Percentiles rank a stretch among this genome's conserved stretches.
Conservation (phyloP, 2,329 filamentous ascomycete genomes). For the Venturia aucupariae region DNA sequence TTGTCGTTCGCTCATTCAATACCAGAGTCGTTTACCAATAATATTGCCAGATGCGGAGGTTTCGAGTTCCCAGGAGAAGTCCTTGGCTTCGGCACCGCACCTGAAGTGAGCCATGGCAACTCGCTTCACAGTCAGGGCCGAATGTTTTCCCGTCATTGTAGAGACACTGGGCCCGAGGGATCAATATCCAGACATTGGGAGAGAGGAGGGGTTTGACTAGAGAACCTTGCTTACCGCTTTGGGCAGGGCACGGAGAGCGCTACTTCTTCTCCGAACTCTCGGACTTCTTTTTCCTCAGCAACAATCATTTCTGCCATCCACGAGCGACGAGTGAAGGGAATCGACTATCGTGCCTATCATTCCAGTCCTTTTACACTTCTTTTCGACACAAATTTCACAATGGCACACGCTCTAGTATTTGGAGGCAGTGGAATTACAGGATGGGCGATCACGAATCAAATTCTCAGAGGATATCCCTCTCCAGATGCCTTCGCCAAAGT, state of each 20-base stretch:
- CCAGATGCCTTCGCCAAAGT: slow-evolving; percentile 27
- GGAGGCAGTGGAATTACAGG: slow-evolving; percentile 35
- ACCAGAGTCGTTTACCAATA: background rate
- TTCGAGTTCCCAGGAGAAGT: background rate
- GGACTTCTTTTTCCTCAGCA: background rate
- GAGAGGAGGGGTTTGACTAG: background rate
- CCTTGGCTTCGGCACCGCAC: background rate
- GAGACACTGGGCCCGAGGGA: background rate
- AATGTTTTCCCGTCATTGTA: background rate
- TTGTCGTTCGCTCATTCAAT: background rate
- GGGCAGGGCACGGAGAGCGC: background rate
- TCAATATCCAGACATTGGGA: background rate
- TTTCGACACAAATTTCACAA: background rate
- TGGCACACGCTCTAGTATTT: slow-evolving; percentile 31
- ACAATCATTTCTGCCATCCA: background rate
- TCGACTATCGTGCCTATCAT: background rate
- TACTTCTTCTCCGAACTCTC: background rate
- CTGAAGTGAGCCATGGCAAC: background rate
- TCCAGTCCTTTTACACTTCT: background rate
- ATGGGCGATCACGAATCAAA: slow-evolving; percentile 35
- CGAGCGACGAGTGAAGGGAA: background rate
- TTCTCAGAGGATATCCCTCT: slow-evolving; percentile 30
- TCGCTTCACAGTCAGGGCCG: background rate
- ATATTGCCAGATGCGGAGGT: background rate
- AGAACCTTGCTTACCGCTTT: background rate